Base-by-base conservation (phyloP, 2,329 filamentous ascomycete species). In the Aureobasidium namibiae region DNA sequence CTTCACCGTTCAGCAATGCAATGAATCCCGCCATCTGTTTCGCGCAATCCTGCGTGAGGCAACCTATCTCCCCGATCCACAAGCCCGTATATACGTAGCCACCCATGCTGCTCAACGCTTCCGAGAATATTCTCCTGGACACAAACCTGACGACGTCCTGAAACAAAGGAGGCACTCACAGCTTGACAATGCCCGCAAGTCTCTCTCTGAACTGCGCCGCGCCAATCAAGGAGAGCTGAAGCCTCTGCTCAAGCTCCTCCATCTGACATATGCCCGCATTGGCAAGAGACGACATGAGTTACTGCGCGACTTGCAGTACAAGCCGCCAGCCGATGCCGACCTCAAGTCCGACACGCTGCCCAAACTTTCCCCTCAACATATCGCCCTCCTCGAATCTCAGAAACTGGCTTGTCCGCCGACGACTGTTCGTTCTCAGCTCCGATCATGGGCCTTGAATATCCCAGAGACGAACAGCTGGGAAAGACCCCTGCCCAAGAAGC, bases 21-120 rank as follows among this genome's bases (percentile, higher is more conserved):
- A 41, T 49, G 59, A 65, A 56, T 65, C 73, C 26, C 65, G 74
- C 26, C 77, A 80, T 66, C 70, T 83, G 46, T 74, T 82, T 63
- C 80, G 83, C 50, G 74, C 78, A 24, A 74, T 84, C 10, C 76
- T 86, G 39, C 79, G 83, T 61, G 80, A 85, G 72, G 77, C 76
- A 62, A 77, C 79, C 59, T 86, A 86, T 65, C 78, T 86, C 39
- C 82, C 84, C 29, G 82, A 86, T 66, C 74, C 79, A 1, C 70
- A 75, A 60, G 80, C 82, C 39, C 76, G 79, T 63, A 57, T 64
- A 33, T 81, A 79, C 70, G 74, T 82, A 68, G 74, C 73, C 60
- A 65, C 73, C 54, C 74, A 82, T 68, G 71, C 81, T 45, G 62
- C 79, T 34, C 63, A 66, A 36, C 74, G 78, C 62, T 85, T 81